Evolutionary conservation across 2,329 filamentous ascomycete species (phyloP).

Genomic region (Alternaria arborescens): DNA sequence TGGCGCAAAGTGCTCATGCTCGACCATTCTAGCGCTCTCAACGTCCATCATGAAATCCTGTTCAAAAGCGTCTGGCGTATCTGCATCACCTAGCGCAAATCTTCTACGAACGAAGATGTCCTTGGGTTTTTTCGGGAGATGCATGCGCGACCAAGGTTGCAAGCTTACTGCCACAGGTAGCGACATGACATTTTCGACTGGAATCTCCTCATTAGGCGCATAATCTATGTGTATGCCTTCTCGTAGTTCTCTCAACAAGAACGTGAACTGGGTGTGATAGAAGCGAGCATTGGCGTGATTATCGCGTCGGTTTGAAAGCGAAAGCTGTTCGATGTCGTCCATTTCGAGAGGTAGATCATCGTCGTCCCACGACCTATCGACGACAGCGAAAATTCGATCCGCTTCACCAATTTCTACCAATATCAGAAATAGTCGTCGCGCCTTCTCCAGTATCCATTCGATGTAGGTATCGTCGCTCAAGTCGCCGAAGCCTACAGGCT

Average conservation of each 20-base stretch:
- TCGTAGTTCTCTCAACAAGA: constrained; percentile 70
- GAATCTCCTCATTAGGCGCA: constrained; percentile 72
- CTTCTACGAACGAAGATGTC: constrained; percentile 66
- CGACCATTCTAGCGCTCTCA: constrained; percentile 64
- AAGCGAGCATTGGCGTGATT: constrained; percentile 73
- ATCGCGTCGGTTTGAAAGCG: constrained; percentile 67
- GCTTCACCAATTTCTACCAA: constrained; percentile 74
- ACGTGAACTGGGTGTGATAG: constrained; percentile 74
- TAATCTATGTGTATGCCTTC: constrained; percentile 70
- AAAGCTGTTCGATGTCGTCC: constrained; percentile 71
- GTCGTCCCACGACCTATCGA: constrained; percentile 81
- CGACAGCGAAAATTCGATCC: constrained; percentile 76
- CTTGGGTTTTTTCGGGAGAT: constrained; percentile 69
- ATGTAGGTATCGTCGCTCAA: constrained; percentile 78
- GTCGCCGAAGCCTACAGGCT: constrained; percentile 72
- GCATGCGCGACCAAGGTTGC: constrained; percentile 67
- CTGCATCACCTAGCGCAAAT: constrained; percentile 59
- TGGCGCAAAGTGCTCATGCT: constrained; percentile 74
- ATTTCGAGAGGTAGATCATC: constrained; percentile 74
- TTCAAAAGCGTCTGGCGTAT: constrained; percentile 41
- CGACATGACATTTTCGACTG: constrained; percentile 71
- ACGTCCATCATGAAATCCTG: constrained; percentile 69
- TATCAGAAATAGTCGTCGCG: constrained; percentile 75
- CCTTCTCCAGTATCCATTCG: constrained; percentile 77
- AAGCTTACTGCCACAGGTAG: constrained; percentile 59